Percentiles rank a stretch among this genome's conserved stretches.
phyloP scores from a whole-genome alignment of 1,139 yeast genomes.

The Suhomyces guaymorum region DNA sequence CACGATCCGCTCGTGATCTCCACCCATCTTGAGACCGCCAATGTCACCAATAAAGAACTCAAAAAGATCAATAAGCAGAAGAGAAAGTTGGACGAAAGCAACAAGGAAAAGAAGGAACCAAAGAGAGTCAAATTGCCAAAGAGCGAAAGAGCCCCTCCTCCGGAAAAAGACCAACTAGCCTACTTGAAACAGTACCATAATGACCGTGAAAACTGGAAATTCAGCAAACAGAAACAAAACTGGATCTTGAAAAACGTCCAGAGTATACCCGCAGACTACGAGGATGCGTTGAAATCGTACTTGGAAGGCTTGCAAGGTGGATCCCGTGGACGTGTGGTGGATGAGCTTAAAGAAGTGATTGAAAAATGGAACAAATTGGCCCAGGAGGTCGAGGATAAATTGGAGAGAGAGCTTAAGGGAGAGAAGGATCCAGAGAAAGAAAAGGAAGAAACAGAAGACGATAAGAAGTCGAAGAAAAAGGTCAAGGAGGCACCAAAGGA shows the following conservation, averaged over 20 bases:
- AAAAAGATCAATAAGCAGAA: constrained; percentile 46
- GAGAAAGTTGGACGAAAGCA: constrained; percentile 26
- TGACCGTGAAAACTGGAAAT: constrained; percentile 77
- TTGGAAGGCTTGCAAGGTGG: constrained; percentile 76
- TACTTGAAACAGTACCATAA: constrained; percentile 67
- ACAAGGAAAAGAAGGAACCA: constrained; percentile 55
- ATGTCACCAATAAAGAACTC: constrained; percentile 47
- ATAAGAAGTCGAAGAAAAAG: constrained; percentile 10
- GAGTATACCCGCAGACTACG: constrained; percentile 57
- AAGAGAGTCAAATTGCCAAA: constrained; percentile 78
- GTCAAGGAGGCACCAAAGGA: constrained; percentile 13
- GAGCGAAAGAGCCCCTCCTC: constrained; percentile 69
- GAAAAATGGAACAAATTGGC: constrained; percentile 59
- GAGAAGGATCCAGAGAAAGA: constrained; percentile 14
- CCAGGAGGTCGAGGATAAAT: constrained; percentile 38
- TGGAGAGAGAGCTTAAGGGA: constrained; percentile 34
- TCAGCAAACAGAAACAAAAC: constrained; percentile 90
- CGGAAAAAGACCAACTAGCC: constrained; percentile 77
- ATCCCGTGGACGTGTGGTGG: constrained; percentile 57
- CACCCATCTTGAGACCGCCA: constrained; percentile 48
- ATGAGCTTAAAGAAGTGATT: constrained; percentile 50
- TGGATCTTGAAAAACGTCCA: constrained; percentile 79
- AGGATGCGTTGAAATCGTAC: constrained; percentile 55
- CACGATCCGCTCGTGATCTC: constrained; percentile 44
- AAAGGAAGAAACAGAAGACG: constrained; percentile 11